Evolutionary conservation across 2,329 filamentous ascomycete species (phyloP).

Genomic region (Penicillium sp.): DNA sequence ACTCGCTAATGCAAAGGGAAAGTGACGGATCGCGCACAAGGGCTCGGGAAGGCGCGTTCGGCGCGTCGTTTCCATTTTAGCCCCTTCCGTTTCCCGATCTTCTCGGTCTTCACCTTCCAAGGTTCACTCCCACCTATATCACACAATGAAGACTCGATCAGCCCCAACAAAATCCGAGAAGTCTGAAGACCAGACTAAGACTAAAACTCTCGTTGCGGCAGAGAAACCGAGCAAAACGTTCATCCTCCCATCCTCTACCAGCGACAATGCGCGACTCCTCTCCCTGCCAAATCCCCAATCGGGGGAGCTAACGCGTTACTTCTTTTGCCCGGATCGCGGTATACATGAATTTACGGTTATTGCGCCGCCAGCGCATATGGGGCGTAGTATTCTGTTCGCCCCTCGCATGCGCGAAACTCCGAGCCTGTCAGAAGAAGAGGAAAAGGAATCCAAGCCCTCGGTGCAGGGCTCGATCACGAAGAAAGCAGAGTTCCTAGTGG

Average conservation of each 20-base stretch:
- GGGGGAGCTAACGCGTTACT: conserved; percentile 50
- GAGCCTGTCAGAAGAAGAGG: conserved; percentile 10
- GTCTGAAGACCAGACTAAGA: conserved; percentile 19
- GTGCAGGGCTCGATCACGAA: conserved; percentile 57
- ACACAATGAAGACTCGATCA: conserved; percentile 31
- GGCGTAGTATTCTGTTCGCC: conserved; percentile 56
- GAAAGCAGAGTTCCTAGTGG: conserved; percentile 72
- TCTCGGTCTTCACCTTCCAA: conserved; percentile 6
- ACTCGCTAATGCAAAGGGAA: conserved; percentile 12
- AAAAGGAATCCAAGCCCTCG: conserved; percentile 9
- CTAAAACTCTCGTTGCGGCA: conserved; percentile 20
- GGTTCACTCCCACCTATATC: not conserved
- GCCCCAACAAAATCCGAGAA: conserved; percentile 17
- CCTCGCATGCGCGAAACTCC: conserved; percentile 18
- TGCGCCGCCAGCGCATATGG: conserved; percentile 48
- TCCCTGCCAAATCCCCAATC: conserved; percentile 56
- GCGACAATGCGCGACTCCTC: conserved; percentile 54
- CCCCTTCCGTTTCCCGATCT: conserved; percentile 10
- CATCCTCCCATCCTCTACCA: conserved; percentile 55
- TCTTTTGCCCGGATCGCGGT: conserved; percentile 57
- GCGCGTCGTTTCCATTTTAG: conserved; percentile 23
- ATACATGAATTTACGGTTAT: conserved; percentile 62
- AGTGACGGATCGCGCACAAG: conserved; percentile 21
- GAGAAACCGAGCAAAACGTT: conserved; percentile 50
- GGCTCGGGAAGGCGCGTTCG: conserved; percentile 17